Evolutionary conservation across 1,139 yeast genomes (phyloP), one percentile per base, ranked within the genome.

Genomic region (Suhomyces bribrorum): DNA sequence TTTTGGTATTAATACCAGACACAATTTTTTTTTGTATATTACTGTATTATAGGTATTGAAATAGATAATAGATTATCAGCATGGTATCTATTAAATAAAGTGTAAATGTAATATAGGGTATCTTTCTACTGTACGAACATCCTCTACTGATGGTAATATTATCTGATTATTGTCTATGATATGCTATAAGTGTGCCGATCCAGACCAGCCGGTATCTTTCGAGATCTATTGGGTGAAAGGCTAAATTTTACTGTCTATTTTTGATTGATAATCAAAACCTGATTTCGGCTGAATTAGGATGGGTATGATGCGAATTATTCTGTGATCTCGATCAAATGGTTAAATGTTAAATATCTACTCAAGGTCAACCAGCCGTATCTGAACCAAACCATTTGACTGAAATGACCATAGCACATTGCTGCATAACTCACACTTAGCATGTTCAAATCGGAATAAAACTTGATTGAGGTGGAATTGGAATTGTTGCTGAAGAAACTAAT

Each of bases 321-420:
- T 24, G 27, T 26, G 23, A 40, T 30, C 26, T 66, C 64, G 29
- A 66, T 64, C 44, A 89, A 70, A 53, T 86, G 90, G 61, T 90
- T 92, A 37, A 72, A 74, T 31, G 81, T 82, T 75, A 85, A 75
- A 62, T 85, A 86, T 46, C 94, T 73, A 45, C 96, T 85, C 29
- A 83, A 64, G 6, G 77, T 45, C 53, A 92, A 70, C 97, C 97
- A 92, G 2, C 89, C 84, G 68, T 86, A 87, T 48, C 99, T 73
- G 61, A 85, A 92, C 97, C 97, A 92, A 11, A 83, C 90, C 88
- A 92, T 86, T 60, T 92, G 99, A 3, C 95, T 82, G 47, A 71
- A 72, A 62, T 92, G 97, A 4, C 87, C 96, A 49, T 74, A 73
- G 4, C 82, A 68, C 97, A 92, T 89, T 5, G 96, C 86, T 0